Evolutionary conservation across 2,329 filamentous ascomycete species (phyloP).

Genomic region (Dactylellina leptospora): DNA sequence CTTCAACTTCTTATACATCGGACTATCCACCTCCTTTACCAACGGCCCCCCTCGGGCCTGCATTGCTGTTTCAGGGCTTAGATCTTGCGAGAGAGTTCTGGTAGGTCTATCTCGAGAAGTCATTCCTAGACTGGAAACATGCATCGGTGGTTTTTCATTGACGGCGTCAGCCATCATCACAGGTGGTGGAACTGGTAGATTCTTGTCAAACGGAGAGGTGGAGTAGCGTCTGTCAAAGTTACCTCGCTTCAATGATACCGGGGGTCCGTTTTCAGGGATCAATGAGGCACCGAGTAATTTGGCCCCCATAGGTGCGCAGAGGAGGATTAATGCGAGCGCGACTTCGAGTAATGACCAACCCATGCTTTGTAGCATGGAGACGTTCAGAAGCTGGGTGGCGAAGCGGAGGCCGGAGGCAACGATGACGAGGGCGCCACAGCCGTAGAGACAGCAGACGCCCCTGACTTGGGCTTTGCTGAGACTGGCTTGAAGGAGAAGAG

Average conservation of each 20-base stretch:
- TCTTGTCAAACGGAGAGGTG: constrained; percentile 44
- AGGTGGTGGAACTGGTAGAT: constrained; percentile 21
- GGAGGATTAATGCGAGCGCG: constrained; percentile 55
- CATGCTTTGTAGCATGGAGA: constrained; percentile 57
- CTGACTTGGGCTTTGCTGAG: constrained; percentile 54
- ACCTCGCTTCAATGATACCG: constrained; percentile 12
- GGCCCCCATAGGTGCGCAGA: constrained; percentile 56
- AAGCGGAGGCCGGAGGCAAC: constrained; percentile 58
- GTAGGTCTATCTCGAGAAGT: constrained; percentile 9
- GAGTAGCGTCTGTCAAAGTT: constrained; percentile 43
- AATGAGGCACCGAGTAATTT: constrained; percentile 55
- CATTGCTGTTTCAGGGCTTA: neutral
- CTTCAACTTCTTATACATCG: constrained; percentile 53
- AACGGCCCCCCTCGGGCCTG: constrained; percentile 1
- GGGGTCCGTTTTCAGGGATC: constrained; percentile 45
- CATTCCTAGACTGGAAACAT: constrained; percentile 5
- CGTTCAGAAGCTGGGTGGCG: constrained; percentile 58
- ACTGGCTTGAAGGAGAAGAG: constrained; percentile 55
- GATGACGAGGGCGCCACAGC: constrained; percentile 56
- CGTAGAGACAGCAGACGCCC: constrained; percentile 53
- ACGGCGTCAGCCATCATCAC: constrained; percentile 12
- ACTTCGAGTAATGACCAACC: constrained; percentile 57
- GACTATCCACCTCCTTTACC: constrained; percentile 51
- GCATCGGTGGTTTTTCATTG: constrained; percentile 7
- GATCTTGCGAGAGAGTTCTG: constrained; percentile 12